Conservation (phyloP, 805 yeast species). For the Sungouiella thailandica region DNA sequence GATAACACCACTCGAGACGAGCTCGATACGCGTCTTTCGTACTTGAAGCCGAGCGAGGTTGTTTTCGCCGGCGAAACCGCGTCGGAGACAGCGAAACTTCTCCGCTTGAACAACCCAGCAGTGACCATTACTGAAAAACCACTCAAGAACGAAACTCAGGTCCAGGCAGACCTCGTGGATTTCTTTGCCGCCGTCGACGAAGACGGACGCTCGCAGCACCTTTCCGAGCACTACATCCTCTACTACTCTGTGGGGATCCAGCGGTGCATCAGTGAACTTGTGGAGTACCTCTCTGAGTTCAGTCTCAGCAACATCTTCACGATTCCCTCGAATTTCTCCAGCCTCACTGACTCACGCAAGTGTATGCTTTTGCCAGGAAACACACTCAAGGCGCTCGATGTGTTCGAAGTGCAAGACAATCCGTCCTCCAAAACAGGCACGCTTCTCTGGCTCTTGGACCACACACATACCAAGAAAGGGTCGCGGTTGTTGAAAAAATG, state of each 20-base stretch:
- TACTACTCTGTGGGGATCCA: constrained; percentile 21
- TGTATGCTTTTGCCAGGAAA: constrained; percentile 59
- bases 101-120: constrained; percentile 15
- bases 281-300: constrained; percentile 58
- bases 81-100: constrained; percentile 24
- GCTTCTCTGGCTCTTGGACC: constrained; percentile 73
- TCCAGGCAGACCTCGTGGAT: constrained; percentile 16
- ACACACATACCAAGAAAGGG: constrained; percentile 77
- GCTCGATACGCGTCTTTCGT: constrained; percentile 68
- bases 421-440: constrained; percentile 55
- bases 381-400: constrained; percentile 68
- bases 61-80: constrained; percentile 33
- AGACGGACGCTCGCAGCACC: constrained; percentile 9
- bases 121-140: constrained; percentile 6
- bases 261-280: constrained; percentile 42
- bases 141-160: constrained; percentile 2
- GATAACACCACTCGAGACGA: constrained; percentile 57
- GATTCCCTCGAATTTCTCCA: constrained; percentile 44
- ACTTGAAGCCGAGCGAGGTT: constrained; percentile 75
- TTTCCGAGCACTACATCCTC: constrained; percentile 21
- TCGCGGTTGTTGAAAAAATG: constrained; percentile 61
- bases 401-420: constrained; percentile 63
- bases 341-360: constrained; percentile 44
- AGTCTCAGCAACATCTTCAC: constrained; percentile 52
- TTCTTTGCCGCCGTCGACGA: constrained; percentile 21